Conservation (phyloP, 1,284 basidiomycete genomes). For the Austroboletus niveus region DNA sequence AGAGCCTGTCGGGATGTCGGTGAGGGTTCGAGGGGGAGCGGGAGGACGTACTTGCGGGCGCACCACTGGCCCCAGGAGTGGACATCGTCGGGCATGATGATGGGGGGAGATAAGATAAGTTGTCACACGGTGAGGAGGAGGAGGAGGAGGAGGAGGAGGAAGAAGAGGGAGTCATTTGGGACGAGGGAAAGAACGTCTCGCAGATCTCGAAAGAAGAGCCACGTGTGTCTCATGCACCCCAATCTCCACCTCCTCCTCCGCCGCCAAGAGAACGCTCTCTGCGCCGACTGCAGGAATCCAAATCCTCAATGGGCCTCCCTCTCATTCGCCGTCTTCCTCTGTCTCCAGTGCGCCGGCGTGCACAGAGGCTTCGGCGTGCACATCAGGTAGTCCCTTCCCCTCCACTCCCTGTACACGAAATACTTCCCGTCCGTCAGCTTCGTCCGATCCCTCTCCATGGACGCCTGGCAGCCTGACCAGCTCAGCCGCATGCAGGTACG, state of each 20-base stretch:
- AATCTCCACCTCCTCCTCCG: conserved; percentile 53
- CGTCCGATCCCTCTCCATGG: conserved; percentile 92
- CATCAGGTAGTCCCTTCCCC: conserved; percentile 52
- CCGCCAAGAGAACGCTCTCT: conserved; percentile 65
- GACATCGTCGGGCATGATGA: conserved; percentile 19
- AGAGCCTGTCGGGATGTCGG: conserved; percentile 50
- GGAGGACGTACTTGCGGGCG: conserved; percentile 48
- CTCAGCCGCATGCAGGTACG: conserved; percentile 85
- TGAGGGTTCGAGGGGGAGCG: conserved; percentile 5
- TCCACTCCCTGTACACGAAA: not conserved
- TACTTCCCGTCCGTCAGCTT: conserved; percentile 51
- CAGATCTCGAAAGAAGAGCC: too few relatives aligned
- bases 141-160: conserved; percentile 7
- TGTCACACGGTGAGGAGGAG: conserved; percentile 31
- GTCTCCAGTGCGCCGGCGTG: conserved; percentile 86
- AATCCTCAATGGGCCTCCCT: conserved; percentile 90
- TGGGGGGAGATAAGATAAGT: conserved; percentile 30
- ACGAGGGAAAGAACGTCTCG: too few relatives aligned
- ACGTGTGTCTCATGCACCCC: too few relatives aligned
- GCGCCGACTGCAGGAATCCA: conserved; percentile 80
- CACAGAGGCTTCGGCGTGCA: conserved; percentile 91
- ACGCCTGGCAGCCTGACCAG: conserved; percentile 92
- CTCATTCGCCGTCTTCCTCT: conserved; percentile 85
- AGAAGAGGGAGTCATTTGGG: conserved; percentile 10
- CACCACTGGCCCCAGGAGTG: conserved; percentile 56